Base-by-base conservation (phyloP, 2,329 filamentous ascomycete species). In the Aspergillus caelatus region DNA sequence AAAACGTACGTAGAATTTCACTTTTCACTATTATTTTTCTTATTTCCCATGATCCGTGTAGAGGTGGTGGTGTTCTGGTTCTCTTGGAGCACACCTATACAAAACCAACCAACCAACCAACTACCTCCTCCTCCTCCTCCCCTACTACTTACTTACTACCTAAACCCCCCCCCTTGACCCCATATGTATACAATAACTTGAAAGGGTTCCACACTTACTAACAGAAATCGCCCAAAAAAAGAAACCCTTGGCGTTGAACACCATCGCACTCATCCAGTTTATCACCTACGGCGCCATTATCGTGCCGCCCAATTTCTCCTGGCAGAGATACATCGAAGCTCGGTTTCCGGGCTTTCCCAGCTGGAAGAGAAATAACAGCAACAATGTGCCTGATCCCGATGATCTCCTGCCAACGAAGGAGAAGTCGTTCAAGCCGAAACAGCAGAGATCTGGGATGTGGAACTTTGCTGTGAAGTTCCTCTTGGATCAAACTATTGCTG, bases 271-370 rank as follows among this genome's bases (percentile, higher is more conserved):
- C 50, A 80, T 93, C 69, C 91, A 93, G 74, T 97, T 96, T 78
- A 80, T 91, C 58, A 73, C 92, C 59, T 96, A 90, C 81, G 86
- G 89, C 67, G 74, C 91, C 39, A 74, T 96, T 63, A 89, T 85
- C 77, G 90, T 89, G 46, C 93, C 93, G 3, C 91, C 91, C 52
- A 97, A 97, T 79, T 92, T 93, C 74, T 75, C 92, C 71, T 97
- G 93, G 93, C 93, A 96, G 83, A 85, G 87, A 46, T 91, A 86
- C 73, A 84, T 97, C 58, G 93, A 97, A 78, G 81, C 85, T 7
- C 79, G 82, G 4, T 96, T 93, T 73, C 93, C 93, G 0, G 89
- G 90, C 0, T 85, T 86, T 69, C 83, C 84, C 2, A 39, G 53
- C 14, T 65, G 59, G 60, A 50, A 56, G 23, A 48, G 21, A 21